Conservation (phyloP, 805 yeast genomes). For the Pichia cabralensis region DNA sequence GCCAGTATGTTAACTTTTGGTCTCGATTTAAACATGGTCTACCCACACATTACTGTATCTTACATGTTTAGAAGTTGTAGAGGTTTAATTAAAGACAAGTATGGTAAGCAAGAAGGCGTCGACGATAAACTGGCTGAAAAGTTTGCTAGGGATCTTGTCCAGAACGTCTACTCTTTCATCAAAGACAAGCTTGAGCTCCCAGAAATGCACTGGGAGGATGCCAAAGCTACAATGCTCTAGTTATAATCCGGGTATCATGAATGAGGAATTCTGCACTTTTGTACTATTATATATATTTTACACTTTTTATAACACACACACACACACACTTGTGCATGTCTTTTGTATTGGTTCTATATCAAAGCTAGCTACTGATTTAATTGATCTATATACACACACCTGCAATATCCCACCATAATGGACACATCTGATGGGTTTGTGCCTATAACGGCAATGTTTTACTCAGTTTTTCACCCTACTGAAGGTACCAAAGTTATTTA, state of each 20-base stretch:
- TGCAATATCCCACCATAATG: no score
- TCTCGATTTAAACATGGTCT: conserved; percentile 5
- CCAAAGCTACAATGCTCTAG: no score
- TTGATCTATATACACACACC: no score
- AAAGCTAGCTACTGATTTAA: no score
- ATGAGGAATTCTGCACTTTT: no score
- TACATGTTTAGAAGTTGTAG: conserved; percentile 8
- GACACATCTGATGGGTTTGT: conserved; percentile 50
- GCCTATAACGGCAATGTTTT: conserved; percentile 83
- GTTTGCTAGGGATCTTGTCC: conserved; percentile 6
- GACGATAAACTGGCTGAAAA: conserved; percentile 6
- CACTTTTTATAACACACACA: no score
- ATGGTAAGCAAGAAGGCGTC: background rate
- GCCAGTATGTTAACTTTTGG: conserved; percentile 12
- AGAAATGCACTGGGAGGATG: conserved; percentile 8
- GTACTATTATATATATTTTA: no score
- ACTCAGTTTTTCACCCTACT: conserved; percentile 88
- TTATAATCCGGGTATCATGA: no score
- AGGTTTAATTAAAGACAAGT: conserved; percentile 4
- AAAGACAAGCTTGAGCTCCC: conserved; percentile 5
- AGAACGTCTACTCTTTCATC: conserved; percentile 4
- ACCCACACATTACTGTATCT: conserved; percentile 6
- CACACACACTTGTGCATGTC: no score
- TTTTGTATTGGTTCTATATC: no score
- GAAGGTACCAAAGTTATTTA: conserved; percentile 89